Evolutionary conservation across 352 stramenopile species (phyloP), one percentile per base, ranked within the genome.

Genomic region (Globisporangium lucens): DNA sequence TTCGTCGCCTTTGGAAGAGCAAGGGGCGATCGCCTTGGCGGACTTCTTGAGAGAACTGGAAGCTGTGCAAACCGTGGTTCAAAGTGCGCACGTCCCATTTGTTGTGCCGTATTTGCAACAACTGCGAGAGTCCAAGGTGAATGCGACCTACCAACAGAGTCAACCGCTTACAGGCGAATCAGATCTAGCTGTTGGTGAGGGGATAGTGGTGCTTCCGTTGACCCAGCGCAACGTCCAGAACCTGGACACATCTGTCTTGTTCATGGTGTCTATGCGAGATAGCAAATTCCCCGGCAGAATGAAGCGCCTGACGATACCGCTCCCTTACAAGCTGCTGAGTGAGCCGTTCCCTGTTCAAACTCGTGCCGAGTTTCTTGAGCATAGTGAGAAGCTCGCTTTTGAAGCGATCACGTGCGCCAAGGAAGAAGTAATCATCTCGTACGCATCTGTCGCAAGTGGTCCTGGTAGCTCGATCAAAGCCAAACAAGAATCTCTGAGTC

Each of bases 241-340:
- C 9, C 67, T 82, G 20, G 74, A 74, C 15, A 56, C 52, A 51
- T 75, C 43, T n/a, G 73, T 22, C 33, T 87, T 60, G 71, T 89
- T 81, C 41, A 56, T 94, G 20, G 86, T 82, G 72, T 85, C 77
- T 33, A 92, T 94, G 83, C 77, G 82, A 8, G 86, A 94, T 63
- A 83, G 76, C 56, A 91, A 92, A 63, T 94, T 92, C 35, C 86
- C 86, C 46, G 86, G 86, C 9, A 80, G 86, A 20, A 78, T 94
- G 71, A 87, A 87, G 65, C 80, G 86, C 5, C 69, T 91, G 13
- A 91, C 79, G 56, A 75, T 83, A 24, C 80, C 83, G 20, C 75
- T 92, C 10, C 83, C 83, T 9, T 79, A 78, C 43, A 68, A 72
- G 22, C 61, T 94, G 7, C 57, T 93, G 53, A 80, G 72, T 2